Conservation (phyloP, 805 yeast genomes). For the Candida nanaspora region DNA sequence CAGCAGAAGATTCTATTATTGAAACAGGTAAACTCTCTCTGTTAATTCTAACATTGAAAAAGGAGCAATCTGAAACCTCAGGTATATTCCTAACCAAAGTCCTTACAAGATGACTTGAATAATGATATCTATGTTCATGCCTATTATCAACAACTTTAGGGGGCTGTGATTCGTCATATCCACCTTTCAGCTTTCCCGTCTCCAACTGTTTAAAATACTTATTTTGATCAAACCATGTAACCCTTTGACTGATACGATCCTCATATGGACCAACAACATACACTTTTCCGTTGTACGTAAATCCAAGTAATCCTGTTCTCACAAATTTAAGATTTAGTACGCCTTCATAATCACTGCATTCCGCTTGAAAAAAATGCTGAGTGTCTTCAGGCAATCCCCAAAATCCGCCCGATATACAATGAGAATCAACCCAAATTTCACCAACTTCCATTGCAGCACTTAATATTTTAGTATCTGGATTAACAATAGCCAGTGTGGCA, state of each 20-base stretch:
- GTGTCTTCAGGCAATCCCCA: conserved; percentile 69
- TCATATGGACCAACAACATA: conserved; percentile 87
- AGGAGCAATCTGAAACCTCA: conserved; percentile 82
- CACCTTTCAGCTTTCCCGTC: conserved; percentile 1
- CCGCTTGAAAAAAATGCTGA: conserved; percentile 71
- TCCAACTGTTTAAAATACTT: conserved; percentile 9
- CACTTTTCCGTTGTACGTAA: conserved; percentile 78
- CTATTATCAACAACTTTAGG: conserved; percentile 7
- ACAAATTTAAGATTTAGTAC: conserved; percentile 69
- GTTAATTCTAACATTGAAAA: conserved; percentile 76
- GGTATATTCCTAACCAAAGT: conserved; percentile 77
- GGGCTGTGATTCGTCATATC: conserved; percentile 3
- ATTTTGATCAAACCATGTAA: conserved; percentile 56
- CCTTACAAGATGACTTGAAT: conserved; percentile 79
- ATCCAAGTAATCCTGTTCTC: conserved; percentile 88
- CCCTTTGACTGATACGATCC: conserved; percentile 77
- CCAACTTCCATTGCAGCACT: conserved; percentile 80
- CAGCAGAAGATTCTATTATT: conserved; percentile 52
- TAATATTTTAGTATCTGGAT: conserved; percentile 80
- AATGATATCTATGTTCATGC: conserved; percentile 53
- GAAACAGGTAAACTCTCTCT: conserved; percentile 81
- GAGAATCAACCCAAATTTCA: conserved; percentile 96
- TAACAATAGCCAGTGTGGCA: conserved; percentile 87
- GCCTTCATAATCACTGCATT: conserved; percentile 68
- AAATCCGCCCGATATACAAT: conserved; percentile 84